Evolutionary conservation across 2,329 filamentous ascomycete genomes (phyloP).

Genomic region (Colletotrichum plurivorum): DNA sequence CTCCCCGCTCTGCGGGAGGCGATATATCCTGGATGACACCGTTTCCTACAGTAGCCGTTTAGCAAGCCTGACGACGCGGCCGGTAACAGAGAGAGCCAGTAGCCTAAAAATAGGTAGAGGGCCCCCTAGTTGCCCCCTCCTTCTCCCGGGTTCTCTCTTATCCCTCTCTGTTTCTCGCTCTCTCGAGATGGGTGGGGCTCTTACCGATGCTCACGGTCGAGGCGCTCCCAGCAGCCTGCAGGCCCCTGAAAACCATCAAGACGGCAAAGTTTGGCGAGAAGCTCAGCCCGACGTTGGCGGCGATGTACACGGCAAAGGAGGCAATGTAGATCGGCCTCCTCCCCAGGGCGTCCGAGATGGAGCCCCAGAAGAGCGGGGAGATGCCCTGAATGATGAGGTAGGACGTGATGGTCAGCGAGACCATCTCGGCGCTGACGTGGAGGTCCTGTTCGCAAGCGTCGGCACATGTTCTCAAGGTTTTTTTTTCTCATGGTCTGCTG

Average conservation of each 20-base stretch:
- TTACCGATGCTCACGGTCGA: conserved; percentile 63
- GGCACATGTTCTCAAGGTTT: neutral
- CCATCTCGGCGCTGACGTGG: conserved; percentile 46
- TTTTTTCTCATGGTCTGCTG: too few species aligned
- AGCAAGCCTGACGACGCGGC: neutral
- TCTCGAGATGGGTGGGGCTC: conserved; percentile 12
- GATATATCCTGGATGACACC: conserved; percentile 52
- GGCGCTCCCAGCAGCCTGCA: conserved; percentile 64
- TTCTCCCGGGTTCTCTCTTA: too few species aligned
- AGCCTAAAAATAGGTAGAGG: too few species aligned
- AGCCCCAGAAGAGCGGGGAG: conserved; percentile 63
- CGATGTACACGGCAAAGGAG: conserved; percentile 62
- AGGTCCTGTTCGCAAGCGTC: conserved; percentile 44
- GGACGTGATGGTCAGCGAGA: conserved; percentile 59
- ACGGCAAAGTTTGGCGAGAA: conserved; percentile 58
- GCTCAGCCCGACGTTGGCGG: conserved; percentile 61
- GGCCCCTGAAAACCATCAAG: conserved; percentile 59
- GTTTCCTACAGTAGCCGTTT: conserved; percentile 42
- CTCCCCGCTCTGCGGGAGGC: conserved; percentile 46
- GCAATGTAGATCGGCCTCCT: conserved; percentile 60
- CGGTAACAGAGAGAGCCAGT: too few species aligned
- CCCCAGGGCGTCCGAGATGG: conserved; percentile 62
- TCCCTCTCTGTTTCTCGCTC: neutral
- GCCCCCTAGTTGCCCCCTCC: too few species aligned
- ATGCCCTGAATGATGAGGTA: conserved; percentile 67